Percentiles rank a stretch among this genome's conserved stretches.
phyloP scores from a whole-genome alignment of 352 stramenopile species.

The Pythium aristosporum region DNA sequence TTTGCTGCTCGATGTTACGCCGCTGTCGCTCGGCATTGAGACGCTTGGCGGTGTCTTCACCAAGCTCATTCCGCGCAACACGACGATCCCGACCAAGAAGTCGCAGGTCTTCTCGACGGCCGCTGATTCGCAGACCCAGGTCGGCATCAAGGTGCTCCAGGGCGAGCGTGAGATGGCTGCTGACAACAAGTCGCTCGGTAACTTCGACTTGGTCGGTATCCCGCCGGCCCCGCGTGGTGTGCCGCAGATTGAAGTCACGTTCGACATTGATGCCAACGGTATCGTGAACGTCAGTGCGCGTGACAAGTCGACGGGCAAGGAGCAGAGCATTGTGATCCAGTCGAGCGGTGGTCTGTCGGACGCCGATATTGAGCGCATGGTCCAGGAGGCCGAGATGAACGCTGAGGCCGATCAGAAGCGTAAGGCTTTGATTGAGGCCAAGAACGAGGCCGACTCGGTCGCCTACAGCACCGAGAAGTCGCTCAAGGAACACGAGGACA shows the following conservation, averaged over 20 bases:
- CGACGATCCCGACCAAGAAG: slow-evolving; percentile 88
- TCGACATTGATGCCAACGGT: slow-evolving; percentile 89
- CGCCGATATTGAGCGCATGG: slow-evolving; percentile 98
- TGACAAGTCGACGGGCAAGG: slow-evolving; percentile 95
- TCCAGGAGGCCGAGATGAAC: slow-evolving; percentile 96
- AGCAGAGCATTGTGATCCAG: slow-evolving; percentile 96
- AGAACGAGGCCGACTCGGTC: slow-evolving; percentile 96
- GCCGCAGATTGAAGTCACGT: slow-evolving; percentile 90
- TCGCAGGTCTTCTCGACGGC: slow-evolving; percentile 88
- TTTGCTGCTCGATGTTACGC: slow-evolving; percentile 87
- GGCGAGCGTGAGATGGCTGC: slow-evolving; percentile 93
- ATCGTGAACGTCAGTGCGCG: slow-evolving; percentile 94
- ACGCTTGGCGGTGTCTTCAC: slow-evolving; percentile 89
- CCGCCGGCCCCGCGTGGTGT: slow-evolving; percentile 86
- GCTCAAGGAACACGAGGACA: slow-evolving; percentile 94
- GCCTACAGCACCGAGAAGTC: slow-evolving; percentile 96
- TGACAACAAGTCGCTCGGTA: slow-evolving; percentile 89
- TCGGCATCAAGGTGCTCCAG: slow-evolving; percentile 90
- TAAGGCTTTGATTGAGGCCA: slow-evolving; percentile 94
- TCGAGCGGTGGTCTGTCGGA: slow-evolving; percentile 95
- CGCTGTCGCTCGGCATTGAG: slow-evolving; percentile 83
- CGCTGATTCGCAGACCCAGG: slow-evolving; percentile 79
- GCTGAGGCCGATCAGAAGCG: slow-evolving; percentile 96
- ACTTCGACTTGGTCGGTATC: slow-evolving; percentile 84
- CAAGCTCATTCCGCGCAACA: slow-evolving; percentile 82